Evolutionary conservation across 2,329 filamentous ascomycete species (phyloP).

Genomic region (Fusarium sp.): DNA sequence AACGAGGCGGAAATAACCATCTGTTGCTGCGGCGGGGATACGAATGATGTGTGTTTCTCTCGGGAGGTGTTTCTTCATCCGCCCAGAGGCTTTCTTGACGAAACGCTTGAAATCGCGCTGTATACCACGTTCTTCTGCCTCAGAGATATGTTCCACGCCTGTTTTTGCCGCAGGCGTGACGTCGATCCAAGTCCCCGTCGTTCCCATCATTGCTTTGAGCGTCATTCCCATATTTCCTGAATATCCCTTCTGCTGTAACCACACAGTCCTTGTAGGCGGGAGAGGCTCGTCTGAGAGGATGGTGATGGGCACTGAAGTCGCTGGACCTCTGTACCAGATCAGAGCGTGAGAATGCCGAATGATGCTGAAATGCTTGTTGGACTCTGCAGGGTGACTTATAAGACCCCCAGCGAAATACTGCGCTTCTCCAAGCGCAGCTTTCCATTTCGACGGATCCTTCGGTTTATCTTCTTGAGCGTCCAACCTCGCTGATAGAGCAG

Average conservation of each 20-base stretch:
- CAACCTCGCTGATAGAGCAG: conserved; percentile 36
- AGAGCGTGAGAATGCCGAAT: conserved; percentile 72
- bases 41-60: conserved; percentile 72
- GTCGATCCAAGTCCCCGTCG: conserved; percentile 70
- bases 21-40: conserved; percentile 68
- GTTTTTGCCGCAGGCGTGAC: conserved; percentile 68
- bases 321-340: conserved; percentile 72
- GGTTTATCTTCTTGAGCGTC: conserved; percentile 17
- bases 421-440: conserved; percentile 64
- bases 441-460: conserved; percentile 50
- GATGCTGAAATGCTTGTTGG: conserved; percentile 72
- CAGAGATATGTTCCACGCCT: conserved; percentile 57
- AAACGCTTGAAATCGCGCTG: conserved; percentile 75
- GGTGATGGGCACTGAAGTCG: conserved; percentile 70
- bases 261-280: conserved; percentile 67
- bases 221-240: conserved; percentile 75
- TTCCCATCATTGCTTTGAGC: conserved; percentile 69
- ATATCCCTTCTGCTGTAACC: conserved; percentile 74
- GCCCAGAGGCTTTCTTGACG: conserved; percentile 61
- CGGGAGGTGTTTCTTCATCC: conserved; percentile 58
- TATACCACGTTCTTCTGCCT: conserved; percentile 70
- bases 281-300: conserved; percentile 68
- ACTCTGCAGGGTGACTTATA: conserved; percentile 69
- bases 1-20: conserved; percentile 75
- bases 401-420: conserved; percentile 73